Percentiles rank a stretch among this genome's conserved stretches.
Conservation (phyloP, 78 protist genomes). For the Cavenderia fasciculata region DNA sequence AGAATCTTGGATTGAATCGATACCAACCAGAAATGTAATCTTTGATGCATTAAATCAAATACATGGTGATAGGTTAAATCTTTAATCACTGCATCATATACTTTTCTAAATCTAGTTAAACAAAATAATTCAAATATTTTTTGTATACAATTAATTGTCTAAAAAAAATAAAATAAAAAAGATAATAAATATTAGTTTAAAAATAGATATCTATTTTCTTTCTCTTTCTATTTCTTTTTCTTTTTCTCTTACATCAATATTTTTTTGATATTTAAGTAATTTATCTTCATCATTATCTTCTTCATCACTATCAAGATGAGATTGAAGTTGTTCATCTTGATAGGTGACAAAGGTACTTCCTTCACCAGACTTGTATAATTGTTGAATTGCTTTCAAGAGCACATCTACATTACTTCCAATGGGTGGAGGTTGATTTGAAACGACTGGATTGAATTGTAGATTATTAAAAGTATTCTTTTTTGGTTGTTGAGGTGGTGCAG, state of each 20-base stretch:
- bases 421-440: too few relatives aligned
- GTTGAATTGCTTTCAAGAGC: neutral
- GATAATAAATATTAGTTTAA: neutral
- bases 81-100: conserved; percentile 1
- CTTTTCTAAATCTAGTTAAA: neutral
- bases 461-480: too few relatives aligned
- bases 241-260: neutral
- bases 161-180: neutral
- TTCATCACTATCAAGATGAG: neutral
- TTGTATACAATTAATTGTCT: neutral
- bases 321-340: too few relatives aligned
- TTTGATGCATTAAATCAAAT: conserved; percentile 17
- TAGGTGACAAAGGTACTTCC: too few relatives aligned
- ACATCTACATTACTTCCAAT: conserved; percentile 1
- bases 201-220: too few relatives aligned
- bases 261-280: too few relatives aligned
- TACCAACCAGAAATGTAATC: conserved; percentile 36
- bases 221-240: neutral
- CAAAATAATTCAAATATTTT: conserved; percentile 11
- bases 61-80: conserved; percentile 16
- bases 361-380: neutral
- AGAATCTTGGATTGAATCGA: conserved; percentile 21
- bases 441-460: too few relatives aligned
- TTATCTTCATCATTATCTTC: neutral
- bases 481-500: too few relatives aligned